Evolutionary conservation across 805 yeast genomes (phyloP), one percentile per base, ranked within the genome.

Genomic region (Nakazawaea wickerhamii): DNA sequence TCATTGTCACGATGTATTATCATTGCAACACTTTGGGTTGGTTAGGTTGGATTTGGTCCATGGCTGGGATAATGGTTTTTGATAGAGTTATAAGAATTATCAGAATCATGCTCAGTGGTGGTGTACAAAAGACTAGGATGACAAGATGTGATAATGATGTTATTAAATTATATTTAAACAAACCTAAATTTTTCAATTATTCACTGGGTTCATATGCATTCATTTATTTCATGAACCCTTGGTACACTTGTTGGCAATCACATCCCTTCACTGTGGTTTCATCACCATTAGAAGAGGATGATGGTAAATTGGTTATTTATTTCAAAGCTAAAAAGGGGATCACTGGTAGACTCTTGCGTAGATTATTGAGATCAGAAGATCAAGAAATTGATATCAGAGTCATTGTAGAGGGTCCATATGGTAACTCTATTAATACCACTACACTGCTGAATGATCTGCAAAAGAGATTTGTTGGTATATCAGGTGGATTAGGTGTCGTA

Each of bases 371-470:
- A 20, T 7, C 38, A 4, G 36, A 41, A 10, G 10, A 20, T n/a
- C 30, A 30, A 9, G 38, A 37, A 17, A 5, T 55, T 4, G 50
- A 49, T 18, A 54, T 68, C 36, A 63, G 59, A 26, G 55, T 67
- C 2, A 50, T 66, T 10, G 44, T 77, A 3, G 91, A 83, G 54
- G 90, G 90, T 0, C 88, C 89, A 2, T 83, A 84, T 53, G 88
- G 88, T 14, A 30, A 21, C 11, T 22, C 35, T 9, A 27, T n/a
- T 14, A 27, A 18, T 4, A 20, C 10, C 3, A 11, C 15, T 7
- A 14, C 27, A 2, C 21, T 28, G 31, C n/a, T 28, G 7, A 23
- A 23, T 23, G 10, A 23, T 8, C 7, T 27, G 26, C 15, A 30
- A 42, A 26, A 38, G 41, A 41, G 41, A 20, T 27, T 47, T 18